Conservation (phyloP, 2,329 filamentous ascomycete genomes). For the Paecilomyces variotii region DNA sequence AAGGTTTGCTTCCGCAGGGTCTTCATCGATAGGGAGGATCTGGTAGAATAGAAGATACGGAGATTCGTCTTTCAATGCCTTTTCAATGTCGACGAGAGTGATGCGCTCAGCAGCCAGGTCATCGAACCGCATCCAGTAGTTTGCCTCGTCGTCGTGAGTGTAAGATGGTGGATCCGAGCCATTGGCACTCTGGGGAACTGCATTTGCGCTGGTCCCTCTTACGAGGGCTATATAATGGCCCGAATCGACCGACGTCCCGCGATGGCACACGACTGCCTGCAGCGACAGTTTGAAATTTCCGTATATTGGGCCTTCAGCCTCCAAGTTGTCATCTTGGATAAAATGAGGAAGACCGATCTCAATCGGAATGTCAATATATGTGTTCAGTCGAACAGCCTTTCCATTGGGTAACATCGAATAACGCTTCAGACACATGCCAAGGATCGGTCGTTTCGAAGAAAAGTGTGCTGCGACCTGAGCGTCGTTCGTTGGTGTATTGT, state of each 20-base stretch:
- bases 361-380: constrained; percentile 83
- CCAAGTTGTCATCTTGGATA: constrained; percentile 67
- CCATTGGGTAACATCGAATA: constrained; percentile 70
- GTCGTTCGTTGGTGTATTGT: constrained; percentile 56
- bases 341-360: constrained; percentile 80
- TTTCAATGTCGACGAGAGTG: constrained; percentile 65
- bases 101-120: constrained; percentile 71
- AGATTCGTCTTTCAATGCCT: constrained; percentile 74
- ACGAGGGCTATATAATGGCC: constrained; percentile 89
- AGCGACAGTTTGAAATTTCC: constrained; percentile 90
- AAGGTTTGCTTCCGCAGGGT: constrained; percentile 32
- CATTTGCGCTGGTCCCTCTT: constrained; percentile 53
- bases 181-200: constrained; percentile 17
- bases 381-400: constrained; percentile 63
- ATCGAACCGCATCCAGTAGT: constrained; percentile 86
- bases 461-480: constrained; percentile 85
- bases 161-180: constrained; percentile 29
- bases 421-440: constrained; percentile 88
- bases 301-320: constrained; percentile 59
- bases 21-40: constrained; percentile 76
- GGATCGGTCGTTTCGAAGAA: constrained; percentile 68
- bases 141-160: constrained; percentile 48
- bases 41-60: constrained; percentile 95
- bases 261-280: constrained; percentile 87
- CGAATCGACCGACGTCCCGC: constrained; percentile 74